Percentiles rank a stretch among this genome's conserved stretches.
phyloP scores from a whole-genome alignment of 495 filamentous ascomycete genomes.

The Tetracladium setigerum region DNA sequence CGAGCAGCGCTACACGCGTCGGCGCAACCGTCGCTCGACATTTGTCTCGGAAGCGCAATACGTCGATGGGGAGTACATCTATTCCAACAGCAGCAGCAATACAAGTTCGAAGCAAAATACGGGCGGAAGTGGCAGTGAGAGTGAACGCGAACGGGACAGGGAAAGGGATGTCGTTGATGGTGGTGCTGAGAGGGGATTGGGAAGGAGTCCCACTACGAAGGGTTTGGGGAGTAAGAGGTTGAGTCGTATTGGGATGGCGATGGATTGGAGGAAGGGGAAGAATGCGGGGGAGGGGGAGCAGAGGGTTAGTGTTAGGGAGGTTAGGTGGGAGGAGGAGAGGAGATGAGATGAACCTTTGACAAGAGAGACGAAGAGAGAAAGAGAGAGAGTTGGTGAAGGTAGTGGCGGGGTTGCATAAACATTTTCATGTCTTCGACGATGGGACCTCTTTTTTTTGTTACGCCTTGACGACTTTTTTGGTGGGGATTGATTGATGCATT shows the following conservation, averaged over 20 bases:
- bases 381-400: too few species aligned
- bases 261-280: slow-evolving; percentile 14
- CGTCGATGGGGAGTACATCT: slow-evolving; percentile 89
- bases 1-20: slow-evolving; percentile 84
- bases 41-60: slow-evolving; percentile 83
- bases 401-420: too few species aligned
- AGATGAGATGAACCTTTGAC: not conserved
- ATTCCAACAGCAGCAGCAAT: slow-evolving; percentile 24
- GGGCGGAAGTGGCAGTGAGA: slow-evolving; percentile 14
- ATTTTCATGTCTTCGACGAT: too few species aligned
- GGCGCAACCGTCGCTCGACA: slow-evolving; percentile 71
- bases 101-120: slow-evolving; percentile 10
- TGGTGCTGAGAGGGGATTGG: slow-evolving; percentile 38
- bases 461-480: too few species aligned
- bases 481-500: too few species aligned
- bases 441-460: too few species aligned
- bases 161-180: slow-evolving; percentile 46
- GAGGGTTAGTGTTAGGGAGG: slow-evolving; percentile 15
- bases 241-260: slow-evolving; percentile 13
- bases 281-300: not conserved
- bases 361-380: too few species aligned
- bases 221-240: slow-evolving; percentile 4
- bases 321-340: slow-evolving; percentile 15
- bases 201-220: too few species aligned
- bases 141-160: slow-evolving; percentile 26